A percentile compares a stretch with the other conserved stretches of the same genome.
Conservation (phyloP, 352 stramenopile species). For the Globisporangium camurandrum region DNA sequence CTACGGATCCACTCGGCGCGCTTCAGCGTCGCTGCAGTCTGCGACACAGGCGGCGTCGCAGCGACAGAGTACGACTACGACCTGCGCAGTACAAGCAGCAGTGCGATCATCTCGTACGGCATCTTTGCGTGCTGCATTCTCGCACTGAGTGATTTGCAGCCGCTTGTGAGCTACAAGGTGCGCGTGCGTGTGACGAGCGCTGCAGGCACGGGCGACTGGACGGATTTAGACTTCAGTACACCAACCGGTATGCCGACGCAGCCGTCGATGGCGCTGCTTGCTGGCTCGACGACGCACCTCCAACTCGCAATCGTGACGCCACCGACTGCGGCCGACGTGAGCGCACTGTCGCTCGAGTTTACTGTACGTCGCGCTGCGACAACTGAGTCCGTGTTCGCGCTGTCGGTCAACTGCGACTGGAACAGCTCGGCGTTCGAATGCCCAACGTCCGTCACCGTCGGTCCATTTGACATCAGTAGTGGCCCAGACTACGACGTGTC, state of each 20-base stretch:
- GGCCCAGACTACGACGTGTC: constrained; percentile 15
- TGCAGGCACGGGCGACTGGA: constrained; percentile 21
- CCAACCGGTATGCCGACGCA: constrained; percentile 17
- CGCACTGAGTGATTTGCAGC: constrained; percentile 13
- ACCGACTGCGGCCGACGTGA: constrained; percentile 12
- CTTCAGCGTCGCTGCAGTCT: constrained; percentile 17
- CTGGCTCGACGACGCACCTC: constrained; percentile 18
- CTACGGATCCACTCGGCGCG: constrained; percentile 8
- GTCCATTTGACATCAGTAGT: no score
- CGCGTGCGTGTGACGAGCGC: constrained; percentile 13
- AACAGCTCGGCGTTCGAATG: constrained; percentile 12
- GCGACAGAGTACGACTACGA: constrained; percentile 4
- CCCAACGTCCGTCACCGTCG: constrained; percentile 13
- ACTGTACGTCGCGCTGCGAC: constrained; percentile 5
- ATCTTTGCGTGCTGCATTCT: constrained; percentile 14
- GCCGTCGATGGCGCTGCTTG: constrained; percentile 15
- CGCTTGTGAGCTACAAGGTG: constrained; percentile 17
- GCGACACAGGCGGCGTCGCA: constrained; percentile 23
- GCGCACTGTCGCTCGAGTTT: constrained; percentile 12
- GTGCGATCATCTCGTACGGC: neutral
- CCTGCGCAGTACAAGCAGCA: constrained; percentile 4
- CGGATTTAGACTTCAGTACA: constrained; percentile 18
- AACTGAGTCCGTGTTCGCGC: neutral
- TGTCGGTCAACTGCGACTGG: constrained; percentile 4
- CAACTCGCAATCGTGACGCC: constrained; percentile 15